Percentiles rank a stretch among this genome's conserved stretches.
phyloP scores from a whole-genome alignment of 805 yeast genomes.

The Barnettozyma wickerhamii region DNA sequence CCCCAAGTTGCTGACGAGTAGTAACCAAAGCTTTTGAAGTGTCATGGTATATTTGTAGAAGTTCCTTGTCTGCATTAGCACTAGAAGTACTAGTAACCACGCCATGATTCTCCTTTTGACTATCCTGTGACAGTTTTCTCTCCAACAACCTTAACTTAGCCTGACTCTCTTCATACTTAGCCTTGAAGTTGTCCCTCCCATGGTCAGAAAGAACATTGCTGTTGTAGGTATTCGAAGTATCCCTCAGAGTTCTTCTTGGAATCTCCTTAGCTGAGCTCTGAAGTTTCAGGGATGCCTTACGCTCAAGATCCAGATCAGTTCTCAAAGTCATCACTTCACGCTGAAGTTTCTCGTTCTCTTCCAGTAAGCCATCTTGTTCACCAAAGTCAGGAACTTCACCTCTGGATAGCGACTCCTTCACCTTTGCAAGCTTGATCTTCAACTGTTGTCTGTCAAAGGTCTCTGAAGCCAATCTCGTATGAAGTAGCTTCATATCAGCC shows the following conservation, averaged over 20 bases:
- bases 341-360: conserved; percentile 27
- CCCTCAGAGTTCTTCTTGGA: conserved; percentile 33
- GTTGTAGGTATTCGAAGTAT: conserved; percentile 14
- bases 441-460: conserved; percentile 52
- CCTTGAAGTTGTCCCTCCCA: conserved; percentile 30
- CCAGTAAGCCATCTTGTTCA: conserved; percentile 17
- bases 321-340: conserved; percentile 45
- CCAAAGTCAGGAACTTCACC: conserved; percentile 24
- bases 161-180: conserved; percentile 44
- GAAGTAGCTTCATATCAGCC: conserved; percentile 56
- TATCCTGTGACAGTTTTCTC: conserved; percentile 25
- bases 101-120: not conserved
- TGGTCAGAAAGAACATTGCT: conserved; percentile 22
- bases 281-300: conserved; percentile 34
- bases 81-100: too few relatives aligned
- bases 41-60: conserved; percentile 47
- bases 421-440: conserved; percentile 37
- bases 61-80: conserved; percentile 35
- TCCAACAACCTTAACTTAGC: conserved; percentile 40
- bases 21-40: conserved; percentile 39
- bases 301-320: conserved; percentile 47
- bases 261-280: conserved; percentile 26
- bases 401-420: conserved; percentile 22
- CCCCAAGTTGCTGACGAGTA: conserved; percentile 39
- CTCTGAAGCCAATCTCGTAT: conserved; percentile 62